Evolutionary conservation across 345 rosid species (phyloP).

Genomic region (Litchi chinensis): DNA sequence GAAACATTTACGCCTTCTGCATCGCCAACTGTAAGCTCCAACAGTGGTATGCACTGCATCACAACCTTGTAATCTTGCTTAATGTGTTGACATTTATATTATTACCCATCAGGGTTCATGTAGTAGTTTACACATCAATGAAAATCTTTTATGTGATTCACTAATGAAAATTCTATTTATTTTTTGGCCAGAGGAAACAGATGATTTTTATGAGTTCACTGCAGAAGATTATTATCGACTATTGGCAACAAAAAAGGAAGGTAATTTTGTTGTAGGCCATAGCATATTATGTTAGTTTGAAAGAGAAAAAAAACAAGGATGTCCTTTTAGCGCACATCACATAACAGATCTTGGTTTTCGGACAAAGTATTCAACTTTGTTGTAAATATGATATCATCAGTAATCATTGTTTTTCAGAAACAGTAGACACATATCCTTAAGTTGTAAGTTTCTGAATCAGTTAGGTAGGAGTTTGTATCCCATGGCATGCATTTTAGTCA

Average conservation of each 20-base stretch:
- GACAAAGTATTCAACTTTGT: background rate
- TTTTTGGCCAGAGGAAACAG: conserved; percentile 59
- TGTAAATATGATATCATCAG: background rate
- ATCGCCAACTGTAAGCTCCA: conserved; percentile 41
- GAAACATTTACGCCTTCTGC: conserved; percentile 54
- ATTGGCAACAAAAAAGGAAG: conserved; percentile 62
- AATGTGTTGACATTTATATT: conserved; percentile 5
- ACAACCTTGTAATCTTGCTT: background rate
- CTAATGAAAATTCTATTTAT: conserved; percentile 6
- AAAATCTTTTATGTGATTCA: background rate
- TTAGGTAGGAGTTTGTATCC: background rate
- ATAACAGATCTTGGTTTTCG: background rate
- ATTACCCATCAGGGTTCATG: background rate
- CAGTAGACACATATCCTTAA: background rate
- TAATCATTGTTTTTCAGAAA: too few relatives aligned
- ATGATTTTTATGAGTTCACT: conserved; percentile 87
- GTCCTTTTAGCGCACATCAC: background rate
- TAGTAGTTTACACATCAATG: background rate
- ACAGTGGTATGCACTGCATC: conserved; percentile 37
- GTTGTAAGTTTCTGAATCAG: background rate
- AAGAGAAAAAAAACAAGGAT: background rate
- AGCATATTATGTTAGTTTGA: background rate
- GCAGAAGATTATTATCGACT: conserved; percentile 71
- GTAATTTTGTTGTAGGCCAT: conserved; percentile 29
- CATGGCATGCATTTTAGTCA: background rate